Percentiles rank a stretch among this genome's conserved stretches.
These are phyloP conservation scores for Chaetomiaceae sp. DNA, from an alignment of 2,329 filamentous ascomycete genomes.

Conservation along the genomic window DNA sequence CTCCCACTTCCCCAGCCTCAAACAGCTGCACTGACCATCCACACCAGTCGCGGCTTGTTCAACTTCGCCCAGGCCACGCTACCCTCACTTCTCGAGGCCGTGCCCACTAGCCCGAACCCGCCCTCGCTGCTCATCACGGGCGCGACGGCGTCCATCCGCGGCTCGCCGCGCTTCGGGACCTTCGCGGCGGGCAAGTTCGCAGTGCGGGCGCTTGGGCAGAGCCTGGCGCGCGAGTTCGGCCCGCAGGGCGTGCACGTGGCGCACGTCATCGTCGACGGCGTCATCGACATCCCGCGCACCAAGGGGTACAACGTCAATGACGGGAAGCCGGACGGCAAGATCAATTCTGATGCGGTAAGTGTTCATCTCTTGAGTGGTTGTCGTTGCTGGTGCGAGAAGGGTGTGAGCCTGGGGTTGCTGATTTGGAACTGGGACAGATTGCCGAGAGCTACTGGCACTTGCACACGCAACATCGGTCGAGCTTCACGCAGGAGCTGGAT, in stretches of 20 bases:
- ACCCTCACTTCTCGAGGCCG: slow-evolving; percentile 62
- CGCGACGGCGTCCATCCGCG: slow-evolving; percentile 72
- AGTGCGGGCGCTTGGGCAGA: slow-evolving; percentile 65
- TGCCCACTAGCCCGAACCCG: slow-evolving; percentile 48
- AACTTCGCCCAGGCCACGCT: slow-evolving; percentile 67
- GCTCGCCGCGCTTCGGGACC: slow-evolving; percentile 59
- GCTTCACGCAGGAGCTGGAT: slow-evolving; percentile 78
- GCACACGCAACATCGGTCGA: slow-evolving; percentile 71
- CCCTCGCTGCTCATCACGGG: slow-evolving; percentile 82
- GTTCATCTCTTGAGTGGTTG: not conserved
- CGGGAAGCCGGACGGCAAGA: slow-evolving; percentile 53
- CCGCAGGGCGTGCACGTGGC: slow-evolving; percentile 78
- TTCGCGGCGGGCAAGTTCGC: slow-evolving; percentile 82
- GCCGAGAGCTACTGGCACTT: slow-evolving; percentile 81
- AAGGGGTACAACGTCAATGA: slow-evolving; percentile 45
- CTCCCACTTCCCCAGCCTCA: not conserved
- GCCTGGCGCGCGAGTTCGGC: slow-evolving; percentile 74
- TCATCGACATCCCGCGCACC: slow-evolving; percentile 73
- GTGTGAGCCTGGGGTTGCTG: not conserved
- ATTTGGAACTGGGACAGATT: slow-evolving; percentile 49
- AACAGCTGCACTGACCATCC: not conserved
- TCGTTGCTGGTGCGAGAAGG: not conserved
- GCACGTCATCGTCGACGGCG: slow-evolving; percentile 76
- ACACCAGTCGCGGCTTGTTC: slow-evolving; percentile 58
- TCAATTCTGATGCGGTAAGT: slow-evolving; percentile 67